Base-by-base conservation (phyloP, 2,329 filamentous ascomycete genomes). In the Beauveria scarabaeidicola region DNA sequence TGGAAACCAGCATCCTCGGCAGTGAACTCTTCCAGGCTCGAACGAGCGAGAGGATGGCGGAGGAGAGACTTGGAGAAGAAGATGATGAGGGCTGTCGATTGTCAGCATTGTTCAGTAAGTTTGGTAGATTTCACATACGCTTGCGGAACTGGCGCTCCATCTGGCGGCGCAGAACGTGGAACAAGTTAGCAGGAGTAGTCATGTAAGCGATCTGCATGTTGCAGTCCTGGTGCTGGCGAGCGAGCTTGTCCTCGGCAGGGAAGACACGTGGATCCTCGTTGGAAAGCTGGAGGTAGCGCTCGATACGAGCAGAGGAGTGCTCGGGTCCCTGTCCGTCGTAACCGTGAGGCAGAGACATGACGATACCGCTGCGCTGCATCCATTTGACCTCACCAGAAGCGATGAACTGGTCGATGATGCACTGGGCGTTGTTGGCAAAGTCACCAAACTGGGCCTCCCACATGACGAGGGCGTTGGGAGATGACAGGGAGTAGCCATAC, bases 401-500 rank as follows among this genome's bases (percentile, higher is more conserved):
- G 68, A 99, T 88, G 78, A 99, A 99, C 77, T 99, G 94, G 74
- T 99, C 94, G 70, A 99, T 95, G 75, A 99, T 95, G 74, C 91
- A 96, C 78, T 99, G 94, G 47, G 94, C 93, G 71, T 97, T 99
- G 83, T 99, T 99, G 81, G 94, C 94, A 70, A 99, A 99, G 77
- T 99, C 94, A 81, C 94, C 94, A 70, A 99, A 99, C 76, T 99
- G 94, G 41, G 94, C 94, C 78, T 99, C 94, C 94, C 94, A 99
- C 86, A 99, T 96, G 68, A 99, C 93, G 27, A 99, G 85, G 41
- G 94, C 93, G 72, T 97, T 96, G 61, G 94, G 94, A 32, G 94
- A 97, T 29, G 92, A 96, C 62, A 99, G 79, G 3, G 94, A 99
- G 81, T 99, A 99, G 62, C 94, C 94, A 70, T 99, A 99, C 77